Base-by-base conservation (phyloP, 1,284 basidiomycete species). In the Peniophora sp. region DNA sequence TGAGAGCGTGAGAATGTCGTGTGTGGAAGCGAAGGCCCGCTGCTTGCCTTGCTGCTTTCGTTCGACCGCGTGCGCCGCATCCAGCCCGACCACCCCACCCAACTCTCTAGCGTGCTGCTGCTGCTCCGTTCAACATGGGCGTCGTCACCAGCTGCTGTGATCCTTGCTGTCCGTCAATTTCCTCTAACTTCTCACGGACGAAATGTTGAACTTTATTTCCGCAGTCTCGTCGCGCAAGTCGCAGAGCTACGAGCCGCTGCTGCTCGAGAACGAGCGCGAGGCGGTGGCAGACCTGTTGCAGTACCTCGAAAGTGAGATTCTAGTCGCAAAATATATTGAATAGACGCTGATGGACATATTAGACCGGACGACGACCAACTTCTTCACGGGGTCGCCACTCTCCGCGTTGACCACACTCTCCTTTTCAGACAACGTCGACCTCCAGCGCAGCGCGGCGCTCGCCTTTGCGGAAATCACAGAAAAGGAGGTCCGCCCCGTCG, bases 381-480 rank as follows among this genome's bases (percentile, higher is more conserved):
- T 97, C 79, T 97, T 97, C 73, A 78, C 82, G 51, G 94, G 94
- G 49, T 87, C 89, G 23, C 96, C 97, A 17, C 83, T 99, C 51
- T 81, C 86, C 50, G 94, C 97, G 43, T 77, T 99, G 54, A 98
- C 95, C 12, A 99, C 94, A 53, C 86, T 99, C 57, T 97, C 94
- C 14, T 99, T 98, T 75, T 95, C 92, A 32, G 97, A 99, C 75
- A 99, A 99, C 72, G 97, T 99, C 62, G 97, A 99, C 72, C 78
- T 99, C 35, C 97, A 99, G 74, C 85, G 97, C 47, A 97, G 93
- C 58, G 97, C 97, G 2, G 97, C 97, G 3, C 81, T 99, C 46
- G 97, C 97, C 1, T 99, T 99, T 65, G 97, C 97, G 47, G 97
- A 99, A 70, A 99, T 99, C 59, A 99, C 97, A 17, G 97, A 99